Evolutionary conservation across 2,329 filamentous ascomycete species (phyloP).

Genomic region (Neopestalotiopsis sp.): DNA sequence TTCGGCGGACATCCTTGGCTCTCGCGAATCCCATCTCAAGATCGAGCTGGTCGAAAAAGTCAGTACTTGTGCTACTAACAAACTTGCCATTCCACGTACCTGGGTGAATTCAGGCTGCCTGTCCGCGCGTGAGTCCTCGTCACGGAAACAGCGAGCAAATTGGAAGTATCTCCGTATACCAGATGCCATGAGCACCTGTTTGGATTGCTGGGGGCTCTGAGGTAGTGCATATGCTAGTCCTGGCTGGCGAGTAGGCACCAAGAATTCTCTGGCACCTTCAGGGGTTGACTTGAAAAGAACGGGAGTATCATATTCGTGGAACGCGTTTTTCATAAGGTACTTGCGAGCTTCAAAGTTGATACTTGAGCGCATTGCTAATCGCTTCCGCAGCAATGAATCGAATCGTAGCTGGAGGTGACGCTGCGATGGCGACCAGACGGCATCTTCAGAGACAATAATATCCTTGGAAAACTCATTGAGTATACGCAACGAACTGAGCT

Average conservation of each 20-base stretch:
- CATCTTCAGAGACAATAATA: slow-evolving; percentile 76
- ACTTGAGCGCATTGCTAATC: slow-evolving; percentile 72
- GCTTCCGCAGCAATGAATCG: slow-evolving; percentile 66
- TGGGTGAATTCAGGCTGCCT: slow-evolving; percentile 97
- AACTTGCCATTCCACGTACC: slow-evolving; percentile 47
- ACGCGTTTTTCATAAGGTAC: slow-evolving; percentile 55
- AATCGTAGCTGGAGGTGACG: slow-evolving; percentile 88
- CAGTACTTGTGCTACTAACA: background rate
- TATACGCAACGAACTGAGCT: slow-evolving; percentile 64
- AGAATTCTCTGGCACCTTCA: slow-evolving; percentile 91
- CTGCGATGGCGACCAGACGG: slow-evolving; percentile 73
- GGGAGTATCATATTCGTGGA: slow-evolving; percentile 85
- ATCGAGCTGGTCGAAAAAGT: slow-evolving; percentile 67
- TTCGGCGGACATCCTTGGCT: slow-evolving; percentile 70
- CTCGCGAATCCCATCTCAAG: slow-evolving; percentile 89
- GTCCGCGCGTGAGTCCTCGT: slow-evolving; percentile 91
- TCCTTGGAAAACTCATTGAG: slow-evolving; percentile 78
- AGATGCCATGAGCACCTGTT: slow-evolving; percentile 95
- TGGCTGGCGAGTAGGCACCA: slow-evolving; percentile 81
- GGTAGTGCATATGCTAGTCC: slow-evolving; percentile 88
- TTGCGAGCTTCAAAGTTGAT: slow-evolving; percentile 40
- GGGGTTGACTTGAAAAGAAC: slow-evolving; percentile 97
- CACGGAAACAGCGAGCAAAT: slow-evolving; percentile 92
- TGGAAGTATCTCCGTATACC: slow-evolving; percentile 86
- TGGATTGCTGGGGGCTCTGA: slow-evolving; percentile 98